A percentile compares a stretch with the other conserved stretches of the same genome.
Conservation (phyloP, 2,329 filamentous ascomycete species). For the Bretziella fagacearum region DNA sequence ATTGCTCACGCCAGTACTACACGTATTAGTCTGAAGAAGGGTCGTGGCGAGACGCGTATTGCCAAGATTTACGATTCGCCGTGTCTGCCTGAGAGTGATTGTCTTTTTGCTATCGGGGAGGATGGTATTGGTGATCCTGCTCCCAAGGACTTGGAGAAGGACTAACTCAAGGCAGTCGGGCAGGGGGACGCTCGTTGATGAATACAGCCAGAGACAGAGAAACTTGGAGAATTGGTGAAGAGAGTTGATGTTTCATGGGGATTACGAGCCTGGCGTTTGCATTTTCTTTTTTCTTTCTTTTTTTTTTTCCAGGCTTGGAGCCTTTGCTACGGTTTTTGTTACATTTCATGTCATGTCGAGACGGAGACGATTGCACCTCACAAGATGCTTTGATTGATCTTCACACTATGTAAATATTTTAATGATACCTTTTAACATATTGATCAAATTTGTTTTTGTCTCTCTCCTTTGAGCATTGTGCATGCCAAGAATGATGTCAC, state of each 20-base stretch:
- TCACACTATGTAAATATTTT: constrained; percentile 2
- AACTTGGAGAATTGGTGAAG: too few species aligned
- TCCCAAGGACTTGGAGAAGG: constrained; percentile 89
- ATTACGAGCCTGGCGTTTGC: background rate
- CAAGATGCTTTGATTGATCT: too few species aligned
- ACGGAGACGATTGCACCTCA: too few species aligned
- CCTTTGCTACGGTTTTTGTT: too few species aligned
- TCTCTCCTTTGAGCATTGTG: too few species aligned
- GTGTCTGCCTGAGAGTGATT: constrained; percentile 90
- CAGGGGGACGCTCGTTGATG: too few species aligned
- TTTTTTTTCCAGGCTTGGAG: too few species aligned
- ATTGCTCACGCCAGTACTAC: constrained; percentile 97
- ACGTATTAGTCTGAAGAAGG: constrained; percentile 86
- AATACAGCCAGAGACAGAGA: too few species aligned
- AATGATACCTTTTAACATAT: constrained; percentile 1
- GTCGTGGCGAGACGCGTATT: constrained; percentile 82
- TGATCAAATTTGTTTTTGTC: background rate
- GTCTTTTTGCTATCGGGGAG: constrained; percentile 90
- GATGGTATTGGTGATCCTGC: constrained; percentile 92
- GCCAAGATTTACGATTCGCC: constrained; percentile 99
- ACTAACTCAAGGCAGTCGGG: constrained; percentile 24
- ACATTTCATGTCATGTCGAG: too few species aligned
- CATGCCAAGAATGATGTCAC: too few species aligned
- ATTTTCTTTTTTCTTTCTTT: too few species aligned
- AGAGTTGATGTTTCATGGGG: background rate